Percentiles rank a stretch among this genome's conserved stretches.
Evolutionary conservation across 805 yeast species (phyloP).

Genomic region (Zygosaccharomyces lentus): DNA sequence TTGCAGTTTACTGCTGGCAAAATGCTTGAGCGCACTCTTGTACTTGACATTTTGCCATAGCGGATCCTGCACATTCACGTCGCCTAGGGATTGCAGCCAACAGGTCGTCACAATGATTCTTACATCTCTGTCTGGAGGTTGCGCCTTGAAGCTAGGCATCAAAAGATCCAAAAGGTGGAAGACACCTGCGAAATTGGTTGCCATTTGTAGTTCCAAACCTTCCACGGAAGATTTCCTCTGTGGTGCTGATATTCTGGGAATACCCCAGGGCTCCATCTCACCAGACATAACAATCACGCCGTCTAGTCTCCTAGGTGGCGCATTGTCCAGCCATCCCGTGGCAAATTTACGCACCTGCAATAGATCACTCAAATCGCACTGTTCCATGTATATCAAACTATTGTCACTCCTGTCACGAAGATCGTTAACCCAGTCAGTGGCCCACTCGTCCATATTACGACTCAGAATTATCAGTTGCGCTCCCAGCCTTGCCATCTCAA

Average conservation of each 20-base stretch:
- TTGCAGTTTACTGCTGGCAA: conserved; percentile 78
- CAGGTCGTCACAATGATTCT: conserved; percentile 78
- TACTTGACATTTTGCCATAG: conserved; percentile 59
- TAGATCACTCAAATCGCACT: conserved; percentile 73
- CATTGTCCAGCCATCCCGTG: conserved; percentile 87
- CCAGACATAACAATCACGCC: conserved; percentile 88
- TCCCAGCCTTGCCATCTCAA: conserved; percentile 72
- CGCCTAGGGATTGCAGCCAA: conserved; percentile 69
- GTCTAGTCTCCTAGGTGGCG: conserved; percentile 87
- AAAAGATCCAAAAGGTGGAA: conserved; percentile 75
- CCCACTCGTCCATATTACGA: conserved; percentile 67
- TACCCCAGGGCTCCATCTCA: conserved; percentile 66
- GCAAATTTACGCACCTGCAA: conserved; percentile 83
- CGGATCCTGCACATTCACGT: conserved; percentile 56
- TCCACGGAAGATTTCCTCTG: conserved; percentile 66
- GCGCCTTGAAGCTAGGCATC: conserved; percentile 79
- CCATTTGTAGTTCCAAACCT: conserved; percentile 84
- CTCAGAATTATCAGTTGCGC: conserved; percentile 81
- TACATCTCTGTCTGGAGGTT: conserved; percentile 94
- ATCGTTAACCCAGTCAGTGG: conserved; percentile 73
- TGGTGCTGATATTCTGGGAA: conserved; percentile 24
- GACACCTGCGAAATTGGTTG: conserved; percentile 75
- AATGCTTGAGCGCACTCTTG: conserved; percentile 64
- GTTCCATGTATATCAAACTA: conserved; percentile 81
- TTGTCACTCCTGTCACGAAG: conserved; percentile 67